Evolutionary conservation across 257 asterid species (phyloP).

Genomic region (Catharanthus roseus): DNA sequence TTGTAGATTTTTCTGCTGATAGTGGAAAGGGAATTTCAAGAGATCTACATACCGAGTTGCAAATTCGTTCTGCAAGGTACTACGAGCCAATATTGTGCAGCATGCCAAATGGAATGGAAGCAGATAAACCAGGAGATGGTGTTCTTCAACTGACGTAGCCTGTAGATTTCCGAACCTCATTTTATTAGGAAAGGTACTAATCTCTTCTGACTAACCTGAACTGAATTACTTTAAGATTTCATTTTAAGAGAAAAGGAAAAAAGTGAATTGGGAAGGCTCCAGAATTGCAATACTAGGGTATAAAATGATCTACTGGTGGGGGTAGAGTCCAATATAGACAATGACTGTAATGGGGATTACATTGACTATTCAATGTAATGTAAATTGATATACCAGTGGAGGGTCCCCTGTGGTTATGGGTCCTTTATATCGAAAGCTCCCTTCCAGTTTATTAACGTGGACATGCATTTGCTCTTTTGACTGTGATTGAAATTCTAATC

Average conservation of each 20-base stretch:
- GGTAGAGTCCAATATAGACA: slow-evolving; percentile 2
- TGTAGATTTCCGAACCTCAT: neutral
- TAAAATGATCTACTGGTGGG: slow-evolving; percentile 7
- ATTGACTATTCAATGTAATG: slow-evolving; percentile 1
- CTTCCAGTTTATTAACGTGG: neutral
- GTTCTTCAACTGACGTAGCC: neutral
- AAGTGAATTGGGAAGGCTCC: neutral
- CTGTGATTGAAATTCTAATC: neutral
- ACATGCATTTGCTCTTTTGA: neutral
- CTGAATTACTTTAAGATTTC: slow-evolving; percentile 1
- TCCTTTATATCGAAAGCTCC: neutral
- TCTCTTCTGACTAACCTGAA: neutral
- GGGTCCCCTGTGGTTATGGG: neutral
- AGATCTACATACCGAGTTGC: neutral
- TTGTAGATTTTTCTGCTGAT: neutral
- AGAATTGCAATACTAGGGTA: neutral
- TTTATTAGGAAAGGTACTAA: neutral
- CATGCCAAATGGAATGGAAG: neutral
- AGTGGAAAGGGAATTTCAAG: neutral
- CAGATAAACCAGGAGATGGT: neutral
- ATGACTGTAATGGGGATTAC: slow-evolving; percentile 8
- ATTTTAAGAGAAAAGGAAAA: neutral
- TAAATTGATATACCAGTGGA: neutral
- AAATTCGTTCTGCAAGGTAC: neutral
- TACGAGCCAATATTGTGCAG: neutral